phyloP scores from a whole-genome alignment of 2,329 filamentous ascomycete species.

The Emmonsiellopsis sp. region DNA sequence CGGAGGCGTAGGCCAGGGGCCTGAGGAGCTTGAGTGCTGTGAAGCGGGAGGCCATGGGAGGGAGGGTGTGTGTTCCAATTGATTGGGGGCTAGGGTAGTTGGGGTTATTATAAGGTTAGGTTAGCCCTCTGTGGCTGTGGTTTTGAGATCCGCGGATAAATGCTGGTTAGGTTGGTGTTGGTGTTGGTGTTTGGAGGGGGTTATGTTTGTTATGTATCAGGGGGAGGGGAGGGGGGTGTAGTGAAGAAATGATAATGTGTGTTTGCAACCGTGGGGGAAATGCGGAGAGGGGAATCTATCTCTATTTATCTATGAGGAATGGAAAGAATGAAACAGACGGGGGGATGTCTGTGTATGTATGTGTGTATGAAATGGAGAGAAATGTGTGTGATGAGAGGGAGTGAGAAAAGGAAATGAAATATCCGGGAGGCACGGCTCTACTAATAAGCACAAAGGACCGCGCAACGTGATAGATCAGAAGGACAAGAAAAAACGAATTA shows the following conservation, averaged over 20 bases:
- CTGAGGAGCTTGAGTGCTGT: background rate
- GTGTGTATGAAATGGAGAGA: too few species aligned
- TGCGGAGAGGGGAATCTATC: background rate
- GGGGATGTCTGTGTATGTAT: background rate
- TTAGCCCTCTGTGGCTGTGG: background rate
- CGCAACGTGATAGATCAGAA: background rate
- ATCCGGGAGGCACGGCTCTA: background rate
- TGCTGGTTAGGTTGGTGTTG: background rate
- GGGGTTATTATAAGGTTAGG: too few species aligned
- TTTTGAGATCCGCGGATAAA: background rate
- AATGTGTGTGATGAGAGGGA: background rate
- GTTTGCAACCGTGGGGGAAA: background rate
- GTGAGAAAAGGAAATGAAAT: background rate
- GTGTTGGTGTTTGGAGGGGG: too few species aligned
- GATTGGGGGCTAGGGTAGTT: background rate
- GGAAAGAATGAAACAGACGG: background rate
- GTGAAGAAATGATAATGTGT: background rate
- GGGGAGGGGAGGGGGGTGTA: background rate
- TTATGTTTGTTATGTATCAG: background rate
- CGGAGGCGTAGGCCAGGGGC: background rate
- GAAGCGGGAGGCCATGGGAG: slow-evolving; percentile 1
- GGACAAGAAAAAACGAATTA: background rate
- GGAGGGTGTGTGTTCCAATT: background rate
- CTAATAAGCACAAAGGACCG: background rate
- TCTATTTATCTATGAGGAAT: background rate